Evolutionary conservation across 2,329 filamentous ascomycete genomes (phyloP).

Genomic region (Cercospora brassicicola): DNA sequence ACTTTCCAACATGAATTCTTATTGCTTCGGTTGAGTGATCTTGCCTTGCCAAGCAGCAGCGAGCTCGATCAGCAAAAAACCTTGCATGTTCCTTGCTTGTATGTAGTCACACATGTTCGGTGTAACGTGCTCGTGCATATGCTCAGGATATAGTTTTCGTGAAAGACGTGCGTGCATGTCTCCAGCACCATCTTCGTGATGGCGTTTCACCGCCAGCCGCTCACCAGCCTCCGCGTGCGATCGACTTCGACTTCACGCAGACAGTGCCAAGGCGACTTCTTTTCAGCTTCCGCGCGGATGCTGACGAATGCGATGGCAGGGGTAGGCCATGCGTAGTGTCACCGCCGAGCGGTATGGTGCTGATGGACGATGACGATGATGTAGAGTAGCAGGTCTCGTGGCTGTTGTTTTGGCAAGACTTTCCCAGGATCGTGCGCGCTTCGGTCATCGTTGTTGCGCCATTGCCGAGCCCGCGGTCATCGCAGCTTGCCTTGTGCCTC

Average conservation of each 20-base stretch:
- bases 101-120: not conserved
- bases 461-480: not conserved
- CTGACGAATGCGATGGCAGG: not conserved
- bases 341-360: not conserved
- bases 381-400: not conserved
- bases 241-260: not conserved
- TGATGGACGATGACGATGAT: not conserved
- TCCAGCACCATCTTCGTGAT: not conserved
- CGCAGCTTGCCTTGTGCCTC: not conserved
- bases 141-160: not conserved
- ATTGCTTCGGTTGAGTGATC: not conserved
- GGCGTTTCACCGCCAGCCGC: not conserved
- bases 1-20: not conserved
- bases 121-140: not conserved
- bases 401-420: not conserved
- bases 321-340: not conserved
- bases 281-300: not conserved
- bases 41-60: not conserved
- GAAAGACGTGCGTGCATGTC: not conserved
- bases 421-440: not conserved
- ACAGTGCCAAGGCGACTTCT: not conserved
- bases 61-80: not conserved
- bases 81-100: not conserved
- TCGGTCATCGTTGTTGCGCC: slow-evolving; percentile 1
- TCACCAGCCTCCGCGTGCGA: not conserved